phyloP scores from a whole-genome alignment of 2,329 filamentous ascomycete genomes.

The Colletotrichum orbiculare region DNA sequence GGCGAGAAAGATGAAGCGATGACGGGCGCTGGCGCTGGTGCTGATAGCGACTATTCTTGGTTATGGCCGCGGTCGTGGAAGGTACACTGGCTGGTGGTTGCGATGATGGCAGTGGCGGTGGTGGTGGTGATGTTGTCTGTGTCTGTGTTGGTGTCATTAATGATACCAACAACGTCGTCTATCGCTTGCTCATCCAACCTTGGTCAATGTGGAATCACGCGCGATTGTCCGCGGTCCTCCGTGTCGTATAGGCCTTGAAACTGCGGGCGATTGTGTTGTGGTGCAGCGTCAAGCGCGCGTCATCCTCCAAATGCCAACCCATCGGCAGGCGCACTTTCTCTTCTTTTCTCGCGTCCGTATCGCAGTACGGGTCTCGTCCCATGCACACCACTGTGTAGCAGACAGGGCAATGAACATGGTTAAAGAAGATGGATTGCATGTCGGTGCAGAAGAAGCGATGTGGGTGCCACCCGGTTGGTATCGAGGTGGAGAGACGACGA shows the following conservation, averaged over 20 bases:
- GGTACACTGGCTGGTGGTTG: background rate
- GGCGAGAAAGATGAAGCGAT: conserved; percentile 16
- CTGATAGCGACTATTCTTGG: conserved; percentile 13
- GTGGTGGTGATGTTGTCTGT: background rate
- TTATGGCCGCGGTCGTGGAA: background rate
- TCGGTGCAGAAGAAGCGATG: conserved; percentile 26
- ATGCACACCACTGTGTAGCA: too few species aligned
- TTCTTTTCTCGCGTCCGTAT: too few species aligned
- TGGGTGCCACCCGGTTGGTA: conserved; percentile 34
- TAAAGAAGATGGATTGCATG: conserved; percentile 23
- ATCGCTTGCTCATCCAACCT: conserved; percentile 7
- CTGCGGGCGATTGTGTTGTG: background rate
- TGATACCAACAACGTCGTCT: background rate
- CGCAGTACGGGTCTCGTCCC: too few species aligned
- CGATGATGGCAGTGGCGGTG: background rate
- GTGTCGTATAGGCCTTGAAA: background rate
- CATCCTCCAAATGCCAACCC: conserved; percentile 27
- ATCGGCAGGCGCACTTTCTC: conserved; percentile 2
- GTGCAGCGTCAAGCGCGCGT: conserved; percentile 35
- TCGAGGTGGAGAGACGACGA: background rate
- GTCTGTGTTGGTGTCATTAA: conserved; percentile 8
- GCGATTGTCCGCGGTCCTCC: conserved; percentile 7
- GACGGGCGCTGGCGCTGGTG: conserved; percentile 15
- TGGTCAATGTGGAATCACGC: conserved; percentile 7
- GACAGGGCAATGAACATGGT: conserved; percentile 15